Conservation (phyloP, 805 yeast species). For the Candida ulmi region DNA sequence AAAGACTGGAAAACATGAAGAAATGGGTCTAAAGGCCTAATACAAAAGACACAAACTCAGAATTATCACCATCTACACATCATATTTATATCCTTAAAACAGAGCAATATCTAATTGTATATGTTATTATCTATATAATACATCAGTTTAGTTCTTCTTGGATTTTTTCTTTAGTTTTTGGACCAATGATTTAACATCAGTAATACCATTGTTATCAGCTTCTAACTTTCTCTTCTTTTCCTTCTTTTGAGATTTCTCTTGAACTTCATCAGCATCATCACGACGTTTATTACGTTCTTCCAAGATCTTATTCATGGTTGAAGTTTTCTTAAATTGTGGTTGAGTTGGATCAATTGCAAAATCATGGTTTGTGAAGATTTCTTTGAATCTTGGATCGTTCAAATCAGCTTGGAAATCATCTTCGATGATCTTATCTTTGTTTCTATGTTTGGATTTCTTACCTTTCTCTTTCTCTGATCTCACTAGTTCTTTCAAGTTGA, state of each 20-base stretch:
- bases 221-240: slow-evolving; percentile 9
- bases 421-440: slow-evolving; percentile 44
- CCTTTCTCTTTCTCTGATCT: slow-evolving; percentile 64
- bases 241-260: not conserved
- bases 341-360: slow-evolving; percentile 92
- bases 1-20: no score
- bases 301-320: slow-evolving; percentile 79
- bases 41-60: no score
- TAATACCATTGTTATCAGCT: slow-evolving; percentile 7
- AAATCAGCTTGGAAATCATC: slow-evolving; percentile 63
- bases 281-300: slow-evolving; percentile 63
- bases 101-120: no score
- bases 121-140: no score
- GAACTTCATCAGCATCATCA: slow-evolving; percentile 7
- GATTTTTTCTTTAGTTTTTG: slow-evolving; percentile 15
- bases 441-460: slow-evolving; percentile 41
- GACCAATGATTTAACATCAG: slow-evolving; percentile 12
- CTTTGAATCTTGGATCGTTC: slow-evolving; percentile 80
- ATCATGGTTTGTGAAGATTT: slow-evolving; percentile 77
- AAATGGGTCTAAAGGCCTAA: no score
- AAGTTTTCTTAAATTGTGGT: slow-evolving; percentile 85
- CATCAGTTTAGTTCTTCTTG: slow-evolving; percentile 14
- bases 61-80: no score
- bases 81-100: no score
- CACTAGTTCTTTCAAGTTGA: slow-evolving; percentile 71